Conservation (phyloP, 208 protist genomes). For the Trypanosoma vivax region DNA sequence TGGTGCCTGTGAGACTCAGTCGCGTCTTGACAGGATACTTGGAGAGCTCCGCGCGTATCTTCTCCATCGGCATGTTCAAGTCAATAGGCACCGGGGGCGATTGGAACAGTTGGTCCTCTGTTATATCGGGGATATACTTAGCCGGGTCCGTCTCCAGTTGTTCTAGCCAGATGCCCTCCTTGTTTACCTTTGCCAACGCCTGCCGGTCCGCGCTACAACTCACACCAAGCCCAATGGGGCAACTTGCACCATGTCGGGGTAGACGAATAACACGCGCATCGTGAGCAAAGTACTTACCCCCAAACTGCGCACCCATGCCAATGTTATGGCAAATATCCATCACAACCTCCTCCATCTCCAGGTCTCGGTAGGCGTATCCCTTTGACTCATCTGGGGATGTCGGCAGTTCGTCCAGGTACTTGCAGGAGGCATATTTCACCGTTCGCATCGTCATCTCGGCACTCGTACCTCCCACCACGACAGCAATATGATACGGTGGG, state of each 20-base stretch:
- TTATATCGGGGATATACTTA: conserved; percentile 91
- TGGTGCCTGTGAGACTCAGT: conserved; percentile 91
- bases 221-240: conserved; percentile 93
- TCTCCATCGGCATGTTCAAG: conserved; percentile 90
- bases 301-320: conserved; percentile 97
- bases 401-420: conserved; percentile 93
- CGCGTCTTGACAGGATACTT: conserved; percentile 90
- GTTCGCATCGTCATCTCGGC: conserved; percentile 95
- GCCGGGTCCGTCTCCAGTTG: conserved; percentile 92
- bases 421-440: conserved; percentile 92
- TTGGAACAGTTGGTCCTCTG: conserved; percentile 69
- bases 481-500: conserved; percentile 95
- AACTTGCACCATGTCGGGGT: conserved; percentile 89
- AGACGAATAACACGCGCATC: conserved; percentile 94
- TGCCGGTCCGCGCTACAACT: conserved; percentile 96
- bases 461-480: conserved; percentile 95
- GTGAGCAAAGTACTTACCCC: conserved; percentile 98
- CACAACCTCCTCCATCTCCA: conserved; percentile 90
- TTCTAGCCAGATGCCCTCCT: conserved; percentile 95
- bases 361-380: conserved; percentile 92
- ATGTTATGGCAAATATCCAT: conserved; percentile 82
- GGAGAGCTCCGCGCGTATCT: conserved; percentile 72
- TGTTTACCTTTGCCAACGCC: conserved; percentile 91
- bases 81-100: conserved; percentile 83
- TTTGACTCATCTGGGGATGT: conserved; percentile 74